Evolutionary conservation across 1,139 yeast species (phyloP), one percentile per base, ranked within the genome.

Genomic region (Taphrina betulina): DNA sequence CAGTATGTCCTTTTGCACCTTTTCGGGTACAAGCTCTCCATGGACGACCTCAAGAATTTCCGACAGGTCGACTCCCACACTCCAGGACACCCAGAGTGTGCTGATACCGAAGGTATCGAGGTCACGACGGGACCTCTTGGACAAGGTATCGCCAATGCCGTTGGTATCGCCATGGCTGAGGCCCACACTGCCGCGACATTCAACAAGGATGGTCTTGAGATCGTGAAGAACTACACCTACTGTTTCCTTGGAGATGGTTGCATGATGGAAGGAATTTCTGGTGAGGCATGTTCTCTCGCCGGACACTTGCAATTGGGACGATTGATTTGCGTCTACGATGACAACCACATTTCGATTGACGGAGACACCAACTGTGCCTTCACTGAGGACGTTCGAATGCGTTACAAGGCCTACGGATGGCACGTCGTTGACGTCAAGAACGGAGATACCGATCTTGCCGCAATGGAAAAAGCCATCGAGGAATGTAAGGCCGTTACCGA

Each of bases 91-190:
- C 98, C 98, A 56, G 97, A 92, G 76, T 76, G 73, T 60, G 85
- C 80, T 66, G 78, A 75, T 60, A 69, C 77, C 56, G 90, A 95
- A 58, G 98, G 97, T 70, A 82, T 89, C 59, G 98, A 94, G 71
- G 95, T 90, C 68, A 90, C 98, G 72, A 90, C 98, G 61, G 99
- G 99, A 72, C 98, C 99, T 61, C 81, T 92, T 68, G 99, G 99
- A 71, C 99, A 92, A 77, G 99, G 99, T 82, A 80, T 92, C 67
- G 79, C 85, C 68, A 90, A 90, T 72, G 97, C 96, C 57, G 96
- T 92, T 67, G 99, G 99, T 76, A 71, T 94, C 67, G 98, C 98
- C 60, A 79, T 92, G 70, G 98, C 96, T 61, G 95, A 88, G 75
- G 82, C 83, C 64, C 94, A 90, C 73, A 76, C 88, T 62, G 96